Evolutionary conservation across 345 rosid genomes (phyloP), one percentile per base, ranked within the genome.

Genomic region (Salix arbutifolia): DNA sequence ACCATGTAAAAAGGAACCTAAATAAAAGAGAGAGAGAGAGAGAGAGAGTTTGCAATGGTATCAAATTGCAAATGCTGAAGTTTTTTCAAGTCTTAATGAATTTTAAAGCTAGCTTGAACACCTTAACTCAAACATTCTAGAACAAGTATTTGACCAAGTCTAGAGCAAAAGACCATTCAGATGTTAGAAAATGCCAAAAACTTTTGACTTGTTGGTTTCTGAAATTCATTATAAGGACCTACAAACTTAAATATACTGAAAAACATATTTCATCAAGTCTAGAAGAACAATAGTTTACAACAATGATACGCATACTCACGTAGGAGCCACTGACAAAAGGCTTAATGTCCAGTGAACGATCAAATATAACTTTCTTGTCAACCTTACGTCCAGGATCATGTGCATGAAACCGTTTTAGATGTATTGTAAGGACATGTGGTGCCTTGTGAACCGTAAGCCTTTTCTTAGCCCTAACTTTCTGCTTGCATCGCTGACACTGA

Each of bases 361-460:
- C 73, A 85, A 91, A 96, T 8, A 79, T 78, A 65, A 96, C 90
- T 87, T 88, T 91, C 88, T 83, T 87, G 84, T 91, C 91, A 33
- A 91, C 87, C 85, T 96, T 96, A 70, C 88, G 88, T 30, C 90
- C 90, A 19, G 90, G 88, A 83, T 92, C 86, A 80, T 85, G 90
- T 11, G 97, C 86, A 76, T 86, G 90, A 84, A 96, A 96, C 73
- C 99, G 93, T 86, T 93, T 96, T 31, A 96, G 88, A 85, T 96
- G 98, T 60, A 96, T 66, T 8, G 94, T 84, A 17, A 96, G 90
- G 68, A 96, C 97, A 88, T 86, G 82, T 31, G 99, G 99, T 44
- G 92, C 92, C 77, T 93, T 92, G 86, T 87, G 84, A 84, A 96
- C 87, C 17, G 94, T 96, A 42, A 96, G 95, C 85, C 92, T 89